Evolutionary conservation across 2,329 filamentous ascomycete genomes (phyloP), one percentile per base, ranked within the genome.

Genomic region (Falciphora oryzae): DNA sequence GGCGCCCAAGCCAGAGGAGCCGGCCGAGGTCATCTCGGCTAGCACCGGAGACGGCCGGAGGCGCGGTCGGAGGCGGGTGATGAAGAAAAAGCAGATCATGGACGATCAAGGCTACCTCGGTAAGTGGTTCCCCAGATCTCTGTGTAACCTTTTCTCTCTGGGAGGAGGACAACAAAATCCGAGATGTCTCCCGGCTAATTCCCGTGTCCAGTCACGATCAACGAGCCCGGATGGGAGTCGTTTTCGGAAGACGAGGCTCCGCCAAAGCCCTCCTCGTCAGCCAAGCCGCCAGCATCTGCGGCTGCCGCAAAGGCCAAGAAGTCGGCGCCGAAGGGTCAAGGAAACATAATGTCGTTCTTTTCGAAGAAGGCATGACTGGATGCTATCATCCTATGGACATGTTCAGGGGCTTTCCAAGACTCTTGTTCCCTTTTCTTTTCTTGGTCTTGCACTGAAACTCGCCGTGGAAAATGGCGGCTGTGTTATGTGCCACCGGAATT

Each of bases 301-400:
- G 73, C 75, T 10, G 68, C 73, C 8, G 68, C 73, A 59, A 86
- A 83, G 69, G 74, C 80, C 29, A 87, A 84, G 70, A 89, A 89
- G 73, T 71, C 78, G 27, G 77, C 77, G 1, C 78, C 80, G 1
- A 91, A 92, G 72, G 76, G 77, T 10, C 89, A 92, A 72, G 92
- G 93, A 3, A 96, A 83, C 73, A 96, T 97, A 73, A 96, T 93
- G 89, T 92, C 89, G 1, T 97, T 97, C 77, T 97, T 97, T 75
- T 83, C 84, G 57, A 97, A 96, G 80, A 95, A 93, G 72, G 90
- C 63, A 72, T 64, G 8, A 27, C 22, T 29, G 18, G 8, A 58
- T 61, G 35, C 16, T 22, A 50, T 13, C 25, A 27, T 57, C 53
- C 4, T 57, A 27, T 27, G 22, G 25, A 13, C 57, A 31, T 31